A percentile compares a stretch with the other conserved stretches of the same genome.
phyloP scores from a whole-genome alignment of 2,329 filamentous ascomycete species.

The Rutstroemia sp. region DNA sequence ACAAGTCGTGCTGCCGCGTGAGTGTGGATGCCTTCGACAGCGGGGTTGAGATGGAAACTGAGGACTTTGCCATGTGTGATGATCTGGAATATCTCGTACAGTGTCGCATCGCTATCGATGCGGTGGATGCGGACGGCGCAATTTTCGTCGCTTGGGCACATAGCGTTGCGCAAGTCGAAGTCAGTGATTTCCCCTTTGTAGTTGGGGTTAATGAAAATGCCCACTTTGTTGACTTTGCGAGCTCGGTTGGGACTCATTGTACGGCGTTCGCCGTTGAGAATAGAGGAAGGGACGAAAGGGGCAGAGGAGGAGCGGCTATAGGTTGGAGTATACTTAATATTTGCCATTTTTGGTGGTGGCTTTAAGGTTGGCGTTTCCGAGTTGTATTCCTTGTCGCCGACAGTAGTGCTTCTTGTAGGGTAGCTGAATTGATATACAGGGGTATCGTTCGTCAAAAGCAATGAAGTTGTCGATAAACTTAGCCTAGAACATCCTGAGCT shows the following conservation, averaged over 20 bases:
- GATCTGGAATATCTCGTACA: slow-evolving; percentile 8
- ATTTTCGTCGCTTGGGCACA: slow-evolving; percentile 2
- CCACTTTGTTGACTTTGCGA: neutral
- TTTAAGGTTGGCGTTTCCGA: too few relatives aligned
- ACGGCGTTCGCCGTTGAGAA: neutral
- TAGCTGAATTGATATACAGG: too few relatives aligned
- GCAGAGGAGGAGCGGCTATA: neutral
- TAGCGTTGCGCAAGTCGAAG: slow-evolving; percentile 4
- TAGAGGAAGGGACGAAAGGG: slow-evolving; percentile 1
- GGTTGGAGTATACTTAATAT: neutral
- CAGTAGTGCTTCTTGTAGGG: too few relatives aligned
- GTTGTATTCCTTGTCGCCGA: too few relatives aligned
- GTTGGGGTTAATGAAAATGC: slow-evolving; percentile 1
- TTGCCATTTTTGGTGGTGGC: neutral
- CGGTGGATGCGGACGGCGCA: slow-evolving; percentile 6
- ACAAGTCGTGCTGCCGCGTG: slow-evolving; percentile 7
- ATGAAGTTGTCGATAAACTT: too few relatives aligned
- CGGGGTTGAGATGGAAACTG: slow-evolving; percentile 2
- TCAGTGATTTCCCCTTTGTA: slow-evolving; percentile 9
- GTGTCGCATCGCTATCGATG: neutral
- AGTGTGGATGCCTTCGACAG: neutral
- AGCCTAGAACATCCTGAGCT: too few relatives aligned
- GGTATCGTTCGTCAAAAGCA: too few relatives aligned
- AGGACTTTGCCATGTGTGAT: slow-evolving; percentile 14
- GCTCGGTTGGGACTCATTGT: neutral